Evolutionary conservation across 1,284 basidiomycete species (phyloP), one percentile per base, ranked within the genome.

Genomic region (Phlebopus sp.): DNA sequence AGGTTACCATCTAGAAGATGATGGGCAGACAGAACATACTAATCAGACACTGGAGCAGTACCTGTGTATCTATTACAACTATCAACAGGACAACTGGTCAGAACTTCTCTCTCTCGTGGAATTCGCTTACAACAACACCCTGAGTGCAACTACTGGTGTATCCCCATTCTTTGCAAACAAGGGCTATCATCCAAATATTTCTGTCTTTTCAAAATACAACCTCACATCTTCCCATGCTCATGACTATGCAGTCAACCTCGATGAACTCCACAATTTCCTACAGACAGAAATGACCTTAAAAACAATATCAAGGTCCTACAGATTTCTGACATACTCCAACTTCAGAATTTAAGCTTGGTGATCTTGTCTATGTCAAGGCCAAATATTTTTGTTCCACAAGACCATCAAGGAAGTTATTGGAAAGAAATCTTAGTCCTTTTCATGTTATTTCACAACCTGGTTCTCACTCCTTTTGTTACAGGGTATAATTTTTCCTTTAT

Each of bases 1-100:
- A n/a, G n/a, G n/a, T n/a, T n/a, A n/a, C n/a, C n/a, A n/a, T n/a
- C n/a, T n/a, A n/a, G n/a, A n/a, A n/a, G n/a, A n/a, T n/a, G n/a
- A n/a, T n/a, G n/a, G n/a, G n/a, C n/a, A n/a, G n/a, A n/a, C n/a
- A n/a, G n/a, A n/a, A n/a, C n/a, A n/a, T n/a, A n/a, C n/a, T n/a
- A n/a, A n/a, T n/a, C n/a, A n/a, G n/a, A n/a, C n/a, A n/a, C n/a
- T 29, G 8, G 23, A 40, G 15, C 39, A 40, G 8, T 69, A 67
- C 52, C 55, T 72, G 19, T 53, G 55, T 3, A 51, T 60, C 19
- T 71, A 66, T 50, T 47, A 46, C 40, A 59, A 63, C 42, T 68
- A 73, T 50, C 42, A 68, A 27, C 71, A 74, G 46, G 55, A 66
- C 54, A 55, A 75, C 48, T 77, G 74, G 75, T 39, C 49, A 0